phyloP scores from a whole-genome alignment of 73 alveolate genomes.

The Tetrahymena elliotti region DNA sequence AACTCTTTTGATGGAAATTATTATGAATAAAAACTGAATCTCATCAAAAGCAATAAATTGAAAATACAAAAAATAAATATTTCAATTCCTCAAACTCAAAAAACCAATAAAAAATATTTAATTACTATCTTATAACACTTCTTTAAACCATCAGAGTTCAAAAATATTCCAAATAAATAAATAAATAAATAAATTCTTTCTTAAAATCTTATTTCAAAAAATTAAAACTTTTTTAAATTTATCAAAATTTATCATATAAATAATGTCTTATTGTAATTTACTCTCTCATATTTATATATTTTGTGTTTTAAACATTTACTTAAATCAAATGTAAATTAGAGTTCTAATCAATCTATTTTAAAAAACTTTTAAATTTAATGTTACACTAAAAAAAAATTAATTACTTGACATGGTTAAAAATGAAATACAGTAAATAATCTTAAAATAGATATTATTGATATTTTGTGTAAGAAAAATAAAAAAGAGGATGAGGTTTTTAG shows the following conservation, averaged over 20 bases:
- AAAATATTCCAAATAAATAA: too few relatives aligned
- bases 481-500: too few relatives aligned
- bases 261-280: neutral
- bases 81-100: neutral
- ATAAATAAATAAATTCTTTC: neutral
- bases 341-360: too few relatives aligned
- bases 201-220: neutral
- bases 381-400: too few relatives aligned
- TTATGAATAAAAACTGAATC: neutral
- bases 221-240: neutral
- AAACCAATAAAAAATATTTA: neutral
- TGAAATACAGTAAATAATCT: too few relatives aligned
- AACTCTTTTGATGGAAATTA: neutral
- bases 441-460: too few relatives aligned
- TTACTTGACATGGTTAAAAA: too few relatives aligned
- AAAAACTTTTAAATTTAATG: too few relatives aligned
- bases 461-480: too few relatives aligned
- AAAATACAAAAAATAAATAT: neutral
- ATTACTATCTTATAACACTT: neutral
- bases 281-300: neutral
- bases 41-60: neutral
- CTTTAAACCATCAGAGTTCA: neutral
- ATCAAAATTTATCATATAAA: neutral
- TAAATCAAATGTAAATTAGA: too few relatives aligned
- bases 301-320: too few relatives aligned